These are phyloP conservation scores for Skeletonema marinoi DNA, from an alignment of 108 stramenopile species.

Conservation along the genomic window DNA sequence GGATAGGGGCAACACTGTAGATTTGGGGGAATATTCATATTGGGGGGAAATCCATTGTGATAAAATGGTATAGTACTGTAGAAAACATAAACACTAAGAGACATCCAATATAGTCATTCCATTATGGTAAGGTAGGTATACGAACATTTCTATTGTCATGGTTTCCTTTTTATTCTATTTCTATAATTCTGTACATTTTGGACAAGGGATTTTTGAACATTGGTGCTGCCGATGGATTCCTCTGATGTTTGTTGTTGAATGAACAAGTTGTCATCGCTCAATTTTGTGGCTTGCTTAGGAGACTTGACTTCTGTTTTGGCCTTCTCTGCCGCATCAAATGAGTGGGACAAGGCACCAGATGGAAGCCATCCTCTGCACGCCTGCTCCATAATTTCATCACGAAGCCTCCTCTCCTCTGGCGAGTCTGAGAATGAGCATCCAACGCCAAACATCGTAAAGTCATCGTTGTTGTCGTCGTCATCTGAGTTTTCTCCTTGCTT, in stretches of 20 bases:
- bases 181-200: slow-evolving; percentile 11
- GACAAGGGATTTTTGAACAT: neutral
- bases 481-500: slow-evolving; percentile 6
- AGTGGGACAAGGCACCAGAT: slow-evolving; percentile 48
- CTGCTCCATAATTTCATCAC: slow-evolving; percentile 81
- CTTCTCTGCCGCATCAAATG: neutral
- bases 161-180: neutral
- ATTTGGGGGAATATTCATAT: neutral
- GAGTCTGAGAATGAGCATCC: slow-evolving; percentile 85
- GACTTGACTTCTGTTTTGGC: neutral
- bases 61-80: neutral
- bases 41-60: neutral
- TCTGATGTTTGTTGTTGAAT: neutral
- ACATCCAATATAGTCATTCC: neutral
- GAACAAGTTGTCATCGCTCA: slow-evolving; percentile 26
- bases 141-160: neutral
- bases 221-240: neutral
- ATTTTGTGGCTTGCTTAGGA: neutral
- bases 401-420: slow-evolving; percentile 55
- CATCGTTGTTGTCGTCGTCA: slow-evolving; percentile 36
- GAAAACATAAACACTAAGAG: neutral
- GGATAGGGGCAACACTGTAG: neutral
- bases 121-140: neutral
- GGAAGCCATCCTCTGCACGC: slow-evolving; percentile 88
- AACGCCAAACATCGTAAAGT: slow-evolving; percentile 85